These are phyloP conservation scores for Hypsizygus ulmarius DNA, from an alignment of 1,284 basidiomycete genomes.

Conservation along the genomic window DNA sequence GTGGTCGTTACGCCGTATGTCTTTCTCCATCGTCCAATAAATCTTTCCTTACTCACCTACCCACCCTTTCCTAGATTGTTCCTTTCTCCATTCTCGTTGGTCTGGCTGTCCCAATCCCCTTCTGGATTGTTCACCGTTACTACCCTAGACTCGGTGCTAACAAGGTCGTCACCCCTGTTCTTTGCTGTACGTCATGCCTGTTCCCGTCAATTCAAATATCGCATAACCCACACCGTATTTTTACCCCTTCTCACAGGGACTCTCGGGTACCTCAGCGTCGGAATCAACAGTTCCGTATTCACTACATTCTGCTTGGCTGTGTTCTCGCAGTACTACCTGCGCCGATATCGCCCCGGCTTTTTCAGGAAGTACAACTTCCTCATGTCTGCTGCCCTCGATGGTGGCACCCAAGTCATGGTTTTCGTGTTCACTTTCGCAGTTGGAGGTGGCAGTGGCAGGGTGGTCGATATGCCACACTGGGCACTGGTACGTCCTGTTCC, in stretches of 20 bases:
- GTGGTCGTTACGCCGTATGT: conserved; percentile 43
- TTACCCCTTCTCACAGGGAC: conserved; percentile 25
- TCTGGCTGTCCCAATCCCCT: conserved; percentile 50
- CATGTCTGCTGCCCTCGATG: conserved; percentile 53
- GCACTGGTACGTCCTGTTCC: conserved; percentile 30
- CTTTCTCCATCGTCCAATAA: conserved; percentile 1
- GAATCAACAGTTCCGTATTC: conserved; percentile 54
- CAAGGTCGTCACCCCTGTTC: conserved; percentile 47
- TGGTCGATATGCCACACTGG: conserved; percentile 45
- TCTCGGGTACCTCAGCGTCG: conserved; percentile 44
- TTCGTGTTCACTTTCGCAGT: conserved; percentile 62
- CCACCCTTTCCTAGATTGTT: conserved; percentile 33
- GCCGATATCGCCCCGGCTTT: conserved; percentile 38
- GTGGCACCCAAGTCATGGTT: conserved; percentile 54
- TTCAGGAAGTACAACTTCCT: conserved; percentile 63
- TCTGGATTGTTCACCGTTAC: conserved; percentile 48
- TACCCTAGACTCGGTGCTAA: conserved; percentile 48
- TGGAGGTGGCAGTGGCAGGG: conserved; percentile 53
- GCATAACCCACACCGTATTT: background rate
- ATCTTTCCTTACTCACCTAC: conserved; percentile 24
- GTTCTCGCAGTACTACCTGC: conserved; percentile 53
- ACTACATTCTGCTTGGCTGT: conserved; percentile 50
- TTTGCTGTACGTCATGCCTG: conserved; percentile 32
- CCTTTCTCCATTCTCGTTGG: conserved; percentile 54
- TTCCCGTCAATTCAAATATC: background rate